Conservation (phyloP, 257 asterid species). For the Schizonepeta tenuifolia region DNA sequence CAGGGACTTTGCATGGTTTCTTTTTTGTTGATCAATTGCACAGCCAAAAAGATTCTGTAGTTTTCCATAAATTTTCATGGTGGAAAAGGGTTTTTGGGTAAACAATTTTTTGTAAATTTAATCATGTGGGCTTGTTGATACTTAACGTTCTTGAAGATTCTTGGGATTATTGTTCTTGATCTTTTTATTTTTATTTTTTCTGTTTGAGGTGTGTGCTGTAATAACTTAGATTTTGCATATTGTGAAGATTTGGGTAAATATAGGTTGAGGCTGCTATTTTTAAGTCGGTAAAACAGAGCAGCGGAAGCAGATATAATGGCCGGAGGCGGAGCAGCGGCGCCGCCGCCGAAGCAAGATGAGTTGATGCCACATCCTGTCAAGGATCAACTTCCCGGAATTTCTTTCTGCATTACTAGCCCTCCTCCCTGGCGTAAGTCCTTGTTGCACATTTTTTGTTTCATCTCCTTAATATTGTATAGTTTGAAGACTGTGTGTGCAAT, state of each 20-base stretch:
- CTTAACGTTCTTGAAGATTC: neutral
- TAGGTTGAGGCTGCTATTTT: neutral
- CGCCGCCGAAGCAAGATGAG: constrained; percentile 87
- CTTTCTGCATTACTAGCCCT: constrained; percentile 91
- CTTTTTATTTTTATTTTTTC: too few species aligned
- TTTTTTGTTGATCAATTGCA: constrained; percentile 14
- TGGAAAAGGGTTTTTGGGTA: neutral
- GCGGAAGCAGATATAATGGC: constrained; percentile 48
- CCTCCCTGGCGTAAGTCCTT: constrained; percentile 96
- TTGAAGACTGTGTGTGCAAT: neutral
- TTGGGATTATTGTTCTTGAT: constrained; percentile 15
- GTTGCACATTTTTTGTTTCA: neutral
- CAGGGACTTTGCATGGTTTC: constrained; percentile 38
- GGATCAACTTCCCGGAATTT: constrained; percentile 83
- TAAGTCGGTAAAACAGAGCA: neutral
- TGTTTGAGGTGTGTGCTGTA: constrained; percentile 12
- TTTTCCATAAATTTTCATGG: neutral
- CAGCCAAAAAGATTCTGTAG: constrained; percentile 1
- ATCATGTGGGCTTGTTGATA: neutral
- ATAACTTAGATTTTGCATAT: constrained; percentile 27
- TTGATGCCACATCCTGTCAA: constrained; percentile 75
- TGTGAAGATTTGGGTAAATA: constrained; percentile 19
- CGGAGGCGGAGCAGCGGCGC: constrained; percentile 70
- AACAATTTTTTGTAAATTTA: constrained; percentile 1
- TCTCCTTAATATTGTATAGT: neutral